Conservation (phyloP, 306 rosid genomes). For the Hippophae rhamnoides region DNA sequence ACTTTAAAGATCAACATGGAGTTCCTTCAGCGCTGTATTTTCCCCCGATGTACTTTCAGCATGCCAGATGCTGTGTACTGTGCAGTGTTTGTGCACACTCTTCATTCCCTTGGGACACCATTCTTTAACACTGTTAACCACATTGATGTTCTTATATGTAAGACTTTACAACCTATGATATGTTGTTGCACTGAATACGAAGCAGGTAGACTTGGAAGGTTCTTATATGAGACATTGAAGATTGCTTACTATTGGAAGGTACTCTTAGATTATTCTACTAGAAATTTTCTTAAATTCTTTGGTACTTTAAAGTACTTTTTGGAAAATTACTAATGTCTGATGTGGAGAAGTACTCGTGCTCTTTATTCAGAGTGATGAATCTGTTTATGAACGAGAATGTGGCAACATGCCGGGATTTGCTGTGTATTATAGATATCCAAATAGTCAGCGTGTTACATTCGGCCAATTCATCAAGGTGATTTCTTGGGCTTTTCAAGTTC, state of each 20-base stretch:
- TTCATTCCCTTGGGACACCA: constrained; percentile 98
- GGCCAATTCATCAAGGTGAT: constrained; percentile 93
- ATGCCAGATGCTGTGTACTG: constrained; percentile 99
- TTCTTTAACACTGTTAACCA: constrained; percentile 97
- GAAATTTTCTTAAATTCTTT: too few species aligned
- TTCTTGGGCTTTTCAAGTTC: constrained; percentile 11
- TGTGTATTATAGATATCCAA: constrained; percentile 87
- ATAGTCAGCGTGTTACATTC: constrained; percentile 84
- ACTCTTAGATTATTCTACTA: constrained; percentile 5
- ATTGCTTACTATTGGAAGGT: constrained; percentile 98
- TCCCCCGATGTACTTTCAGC: constrained; percentile 98
- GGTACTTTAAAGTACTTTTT: background rate
- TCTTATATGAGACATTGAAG: constrained; percentile 84
- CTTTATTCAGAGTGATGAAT: constrained; percentile 76
- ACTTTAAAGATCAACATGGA: constrained; percentile 96
- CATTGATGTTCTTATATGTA: constrained; percentile 90
- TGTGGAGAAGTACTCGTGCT: constrained; percentile 11
- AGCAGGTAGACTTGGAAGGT: constrained; percentile 95
- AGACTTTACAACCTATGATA: constrained; percentile 96
- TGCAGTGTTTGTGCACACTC: constrained; percentile 95
- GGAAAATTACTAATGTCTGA: background rate
- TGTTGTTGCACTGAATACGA: constrained; percentile 98
- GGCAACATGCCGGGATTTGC: constrained; percentile 99
- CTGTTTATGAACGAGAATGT: constrained; percentile 92
- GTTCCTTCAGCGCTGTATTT: constrained; percentile 97